Evolutionary conservation across 2,329 filamentous ascomycete genomes (phyloP).

Genomic region (Penicillium vulpinum): DNA sequence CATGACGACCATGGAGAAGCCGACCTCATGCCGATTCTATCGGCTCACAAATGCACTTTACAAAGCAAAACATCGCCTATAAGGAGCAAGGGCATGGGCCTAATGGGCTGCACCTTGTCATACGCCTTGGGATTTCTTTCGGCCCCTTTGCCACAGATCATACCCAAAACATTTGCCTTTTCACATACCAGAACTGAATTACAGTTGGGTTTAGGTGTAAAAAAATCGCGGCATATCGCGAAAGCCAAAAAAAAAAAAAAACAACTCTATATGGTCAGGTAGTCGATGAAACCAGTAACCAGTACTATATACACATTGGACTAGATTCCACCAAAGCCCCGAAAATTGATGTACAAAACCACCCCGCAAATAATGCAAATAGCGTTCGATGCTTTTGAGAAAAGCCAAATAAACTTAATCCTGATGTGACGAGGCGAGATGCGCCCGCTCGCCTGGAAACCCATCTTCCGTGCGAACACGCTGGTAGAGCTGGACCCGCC

Average conservation of each 20-base stretch:
- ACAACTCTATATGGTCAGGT: not conserved
- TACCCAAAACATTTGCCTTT: not conserved
- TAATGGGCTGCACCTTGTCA: not conserved
- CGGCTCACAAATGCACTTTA: no score
- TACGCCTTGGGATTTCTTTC: not conserved
- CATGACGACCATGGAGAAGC: not conserved
- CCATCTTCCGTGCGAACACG: slow-evolving; percentile 14
- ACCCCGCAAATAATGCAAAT: slow-evolving; percentile 11
- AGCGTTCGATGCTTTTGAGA: not conserved
- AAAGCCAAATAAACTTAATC: slow-evolving; percentile 8
- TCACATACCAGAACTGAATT: not conserved
- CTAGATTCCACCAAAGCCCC: not conserved
- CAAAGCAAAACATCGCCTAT: not conserved
- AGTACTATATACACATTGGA: slow-evolving; percentile 11
- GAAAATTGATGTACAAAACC: slow-evolving; percentile 8
- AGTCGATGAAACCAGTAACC: not conserved
- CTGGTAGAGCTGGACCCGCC: slow-evolving; percentile 26
- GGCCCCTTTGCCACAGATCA: not conserved
- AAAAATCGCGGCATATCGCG: not conserved
- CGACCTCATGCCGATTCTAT: not conserved
- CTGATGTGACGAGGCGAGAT: slow-evolving; percentile 10
- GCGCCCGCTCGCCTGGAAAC: slow-evolving; percentile 14
- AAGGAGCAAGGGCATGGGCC: not conserved
- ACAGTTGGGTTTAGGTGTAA: not conserved
- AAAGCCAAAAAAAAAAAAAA: no score